Conservation (phyloP, 2,329 filamentous ascomycete genomes). For the Scedosporium dehoogii region DNA sequence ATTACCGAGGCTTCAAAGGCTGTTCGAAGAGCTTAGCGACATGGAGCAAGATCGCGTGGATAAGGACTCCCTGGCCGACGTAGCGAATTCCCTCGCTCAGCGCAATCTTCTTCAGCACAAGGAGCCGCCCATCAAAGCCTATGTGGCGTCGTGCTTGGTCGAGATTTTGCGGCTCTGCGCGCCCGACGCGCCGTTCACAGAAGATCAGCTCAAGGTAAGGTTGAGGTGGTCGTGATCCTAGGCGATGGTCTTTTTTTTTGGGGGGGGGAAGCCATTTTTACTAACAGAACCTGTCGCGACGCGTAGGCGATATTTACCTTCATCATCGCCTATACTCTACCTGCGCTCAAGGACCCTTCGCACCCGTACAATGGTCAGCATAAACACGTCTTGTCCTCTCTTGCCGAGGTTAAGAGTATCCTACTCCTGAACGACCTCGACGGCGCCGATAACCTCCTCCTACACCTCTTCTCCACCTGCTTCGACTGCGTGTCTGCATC, state of each 20-base stretch:
- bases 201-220: slow-evolving; percentile 76
- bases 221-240: not conserved
- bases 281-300: not conserved
- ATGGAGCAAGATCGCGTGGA: slow-evolving; percentile 83
- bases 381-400: slow-evolving; percentile 78
- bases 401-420: slow-evolving; percentile 90
- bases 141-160: slow-evolving; percentile 78
- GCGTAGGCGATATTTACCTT: slow-evolving; percentile 82
- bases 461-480: slow-evolving; percentile 74
- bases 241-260: not conserved
- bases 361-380: slow-evolving; percentile 91
- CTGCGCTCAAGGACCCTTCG: slow-evolving; percentile 73
- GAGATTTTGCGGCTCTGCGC: slow-evolving; percentile 90
- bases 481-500: slow-evolving; percentile 86
- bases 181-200: slow-evolving; percentile 88
- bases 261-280: not conserved
- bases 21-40: slow-evolving; percentile 73
- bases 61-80: slow-evolving; percentile 69
- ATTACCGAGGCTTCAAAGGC: slow-evolving; percentile 66
- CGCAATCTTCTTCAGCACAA: slow-evolving; percentile 81
- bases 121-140: slow-evolving; percentile 86
- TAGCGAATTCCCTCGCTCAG: slow-evolving; percentile 76
- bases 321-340: slow-evolving; percentile 74
- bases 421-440: slow-evolving; percentile 83
- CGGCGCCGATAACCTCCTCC: slow-evolving; percentile 66